A percentile compares a stretch with the other conserved stretches of the same genome.
These are phyloP conservation scores for Macrolepiota dolichaula DNA, from an alignment of 768 basidiomycete genomes.

Conservation along the genomic window DNA sequence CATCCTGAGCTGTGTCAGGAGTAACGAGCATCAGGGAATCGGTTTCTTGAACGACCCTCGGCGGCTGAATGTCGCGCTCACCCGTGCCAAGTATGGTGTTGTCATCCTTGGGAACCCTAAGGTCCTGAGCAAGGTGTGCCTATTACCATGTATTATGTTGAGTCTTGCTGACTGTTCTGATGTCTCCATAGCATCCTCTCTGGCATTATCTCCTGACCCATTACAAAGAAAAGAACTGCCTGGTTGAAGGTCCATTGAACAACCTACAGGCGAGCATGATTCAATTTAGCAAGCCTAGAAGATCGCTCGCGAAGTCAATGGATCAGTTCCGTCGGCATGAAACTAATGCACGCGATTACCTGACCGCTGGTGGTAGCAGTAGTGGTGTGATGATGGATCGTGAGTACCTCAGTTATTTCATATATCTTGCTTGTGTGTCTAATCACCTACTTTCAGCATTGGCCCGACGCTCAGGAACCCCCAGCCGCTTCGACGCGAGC, in stretches of 20 bases:
- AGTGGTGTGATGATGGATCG: constrained; percentile 37
- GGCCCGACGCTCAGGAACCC: constrained; percentile 79
- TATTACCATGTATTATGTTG: background rate
- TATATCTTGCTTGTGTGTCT: background rate
- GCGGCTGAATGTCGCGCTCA: constrained; percentile 93
- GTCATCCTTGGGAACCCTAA: constrained; percentile 99
- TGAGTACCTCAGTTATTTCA: constrained; percentile 27
- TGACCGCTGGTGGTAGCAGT: constrained; percentile 28
- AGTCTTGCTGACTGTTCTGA: constrained; percentile 7
- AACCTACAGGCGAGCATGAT: constrained; percentile 99
- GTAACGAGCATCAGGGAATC: constrained; percentile 99
- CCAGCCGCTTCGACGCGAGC: constrained; percentile 91
- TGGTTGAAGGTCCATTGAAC: constrained; percentile 95
- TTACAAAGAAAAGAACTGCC: constrained; percentile 92
- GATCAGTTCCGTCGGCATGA: constrained; percentile 94
- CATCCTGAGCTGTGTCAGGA: constrained; percentile 94
- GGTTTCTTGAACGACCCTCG: constrained; percentile 98
- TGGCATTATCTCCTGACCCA: constrained; percentile 99
- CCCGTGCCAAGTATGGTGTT: constrained; percentile 95
- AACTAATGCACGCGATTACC: constrained; percentile 81
- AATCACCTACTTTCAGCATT: constrained; percentile 22
- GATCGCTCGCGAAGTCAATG: constrained; percentile 84
- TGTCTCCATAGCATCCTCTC: constrained; percentile 79
- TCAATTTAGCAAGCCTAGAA: constrained; percentile 96
- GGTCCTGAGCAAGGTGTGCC: constrained; percentile 90